Percentiles rank a stretch among this genome's conserved stretches.
Evolutionary conservation across 1,284 basidiomycete species (phyloP).

Genomic region (Rhizoctonia solani): DNA sequence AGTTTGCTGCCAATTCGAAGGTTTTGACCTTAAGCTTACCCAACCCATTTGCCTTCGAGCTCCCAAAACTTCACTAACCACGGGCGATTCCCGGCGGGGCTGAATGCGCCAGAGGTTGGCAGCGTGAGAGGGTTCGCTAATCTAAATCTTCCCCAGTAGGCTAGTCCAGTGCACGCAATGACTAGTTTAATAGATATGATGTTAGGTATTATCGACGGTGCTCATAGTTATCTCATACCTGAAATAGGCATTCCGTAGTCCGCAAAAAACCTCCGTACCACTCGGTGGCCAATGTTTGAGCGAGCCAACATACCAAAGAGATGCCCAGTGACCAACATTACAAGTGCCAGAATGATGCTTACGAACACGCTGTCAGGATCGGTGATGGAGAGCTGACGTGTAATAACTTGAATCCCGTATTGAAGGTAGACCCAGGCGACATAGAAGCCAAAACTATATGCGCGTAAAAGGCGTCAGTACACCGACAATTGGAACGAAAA

Average conservation of each 20-base stretch:
- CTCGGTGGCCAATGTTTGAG: conserved; percentile 69
- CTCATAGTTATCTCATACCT: not conserved
- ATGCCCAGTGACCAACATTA: conserved; percentile 75
- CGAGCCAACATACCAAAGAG: conserved; percentile 69
- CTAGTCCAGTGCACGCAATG: conserved; percentile 65
- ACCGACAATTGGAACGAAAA: conserved; percentile 74
- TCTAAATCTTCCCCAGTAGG: conserved; percentile 83
- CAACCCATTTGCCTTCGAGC: conserved; percentile 86
- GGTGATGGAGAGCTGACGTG: conserved; percentile 65
- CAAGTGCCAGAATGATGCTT: conserved; percentile 74
- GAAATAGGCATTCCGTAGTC: conserved; percentile 89
- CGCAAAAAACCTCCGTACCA: conserved; percentile 63
- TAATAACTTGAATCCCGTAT: conserved; percentile 82
- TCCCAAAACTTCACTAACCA: conserved; percentile 95
- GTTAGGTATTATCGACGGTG: too few species aligned
- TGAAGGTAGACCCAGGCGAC: conserved; percentile 68
- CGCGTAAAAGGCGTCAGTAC: not conserved
- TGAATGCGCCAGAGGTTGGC: conserved; percentile 69
- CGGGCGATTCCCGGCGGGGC: conserved; percentile 69
- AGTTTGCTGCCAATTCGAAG: conserved; percentile 57
- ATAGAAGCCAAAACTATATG: conserved; percentile 18
- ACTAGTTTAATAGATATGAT: too few species aligned
- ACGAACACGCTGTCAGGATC: conserved; percentile 54
- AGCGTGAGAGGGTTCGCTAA: conserved; percentile 64
- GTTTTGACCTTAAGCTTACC: conserved; percentile 62